Conservation (phyloP, 2,329 filamentous ascomycete species). For the Arthrinium puccinioides region DNA sequence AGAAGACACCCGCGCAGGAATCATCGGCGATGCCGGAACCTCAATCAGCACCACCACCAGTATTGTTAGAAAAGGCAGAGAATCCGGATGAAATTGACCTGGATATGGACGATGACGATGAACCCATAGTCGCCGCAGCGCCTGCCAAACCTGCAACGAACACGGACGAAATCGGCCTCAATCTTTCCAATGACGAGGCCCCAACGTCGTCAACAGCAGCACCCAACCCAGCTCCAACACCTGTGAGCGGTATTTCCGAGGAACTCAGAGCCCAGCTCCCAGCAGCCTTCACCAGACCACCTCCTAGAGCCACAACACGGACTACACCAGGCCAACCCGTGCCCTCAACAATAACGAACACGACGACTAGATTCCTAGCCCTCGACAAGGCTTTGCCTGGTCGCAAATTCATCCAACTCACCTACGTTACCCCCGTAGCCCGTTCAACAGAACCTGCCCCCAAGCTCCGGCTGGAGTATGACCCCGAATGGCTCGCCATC, state of each 20-base stretch:
- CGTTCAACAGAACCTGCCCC: neutral
- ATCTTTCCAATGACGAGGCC: constrained; percentile 7
- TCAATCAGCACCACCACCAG: neutral
- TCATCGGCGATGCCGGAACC: constrained; percentile 1
- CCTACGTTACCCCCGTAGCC: constrained; percentile 47
- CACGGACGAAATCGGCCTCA: constrained; percentile 15
- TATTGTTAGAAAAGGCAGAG: constrained; percentile 6
- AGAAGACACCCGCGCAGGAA: neutral
- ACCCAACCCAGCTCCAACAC: constrained; percentile 7
- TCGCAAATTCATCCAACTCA: constrained; percentile 75
- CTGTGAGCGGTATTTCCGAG: constrained; percentile 40
- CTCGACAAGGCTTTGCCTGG: constrained; percentile 84
- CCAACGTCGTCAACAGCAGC: constrained; percentile 6
- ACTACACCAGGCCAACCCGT: constrained; percentile 51
- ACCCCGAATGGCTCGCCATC: constrained; percentile 93
- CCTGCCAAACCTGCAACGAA: constrained; percentile 1
- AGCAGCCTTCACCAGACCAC: constrained; percentile 56
- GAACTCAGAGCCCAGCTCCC: constrained; percentile 68
- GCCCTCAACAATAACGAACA: constrained; percentile 69
- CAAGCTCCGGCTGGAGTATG: constrained; percentile 61
- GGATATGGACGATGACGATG: constrained; percentile 45
- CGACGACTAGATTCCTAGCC: constrained; percentile 73
- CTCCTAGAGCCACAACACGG: constrained; percentile 24
- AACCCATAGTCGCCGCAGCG: constrained; percentile 2
- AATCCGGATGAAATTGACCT: constrained; percentile 69